Conservation (phyloP, 2,329 filamentous ascomycete genomes). For the Penicillium sp. region DNA sequence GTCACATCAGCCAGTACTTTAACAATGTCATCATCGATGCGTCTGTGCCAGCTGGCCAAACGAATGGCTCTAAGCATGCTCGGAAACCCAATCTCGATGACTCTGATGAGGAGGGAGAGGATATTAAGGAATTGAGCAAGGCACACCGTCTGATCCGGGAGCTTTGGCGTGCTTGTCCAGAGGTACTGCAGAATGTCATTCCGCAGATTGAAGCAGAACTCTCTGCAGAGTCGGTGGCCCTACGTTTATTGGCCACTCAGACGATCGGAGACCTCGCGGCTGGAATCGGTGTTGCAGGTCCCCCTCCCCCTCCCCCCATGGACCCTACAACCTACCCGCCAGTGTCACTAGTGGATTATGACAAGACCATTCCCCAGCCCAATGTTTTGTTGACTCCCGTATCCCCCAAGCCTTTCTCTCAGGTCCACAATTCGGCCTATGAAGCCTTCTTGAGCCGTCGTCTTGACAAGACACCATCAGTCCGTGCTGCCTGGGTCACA, state of each 20-base stretch:
- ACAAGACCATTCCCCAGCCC: constrained; percentile 52
- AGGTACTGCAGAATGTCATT: constrained; percentile 87
- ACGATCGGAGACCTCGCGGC: constrained; percentile 93
- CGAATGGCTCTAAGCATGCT: constrained; percentile 53
- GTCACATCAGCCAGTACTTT: constrained; percentile 93
- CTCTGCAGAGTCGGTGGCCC: constrained; percentile 80
- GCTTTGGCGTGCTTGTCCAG: constrained; percentile 87
- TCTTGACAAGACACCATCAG: constrained; percentile 79
- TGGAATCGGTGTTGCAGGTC: constrained; percentile 87
- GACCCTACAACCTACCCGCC: constrained; percentile 86
- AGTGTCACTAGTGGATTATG: constrained; percentile 45
- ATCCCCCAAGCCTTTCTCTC: constrained; percentile 85
- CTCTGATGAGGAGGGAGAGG: constrained; percentile 71
- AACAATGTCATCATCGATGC: constrained; percentile 94
- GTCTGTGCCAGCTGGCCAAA: constrained; percentile 58
- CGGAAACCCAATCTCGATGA: constrained; percentile 57
- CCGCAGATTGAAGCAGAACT: constrained; percentile 92
- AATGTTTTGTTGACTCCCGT: constrained; percentile 76
- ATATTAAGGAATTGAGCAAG: constrained; percentile 83
- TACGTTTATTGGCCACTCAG: constrained; percentile 85
- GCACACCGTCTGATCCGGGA: constrained; percentile 87
- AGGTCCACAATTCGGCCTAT: constrained; percentile 75
- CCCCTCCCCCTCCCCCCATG: constrained; percentile 68
- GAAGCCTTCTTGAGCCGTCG: constrained; percentile 79
- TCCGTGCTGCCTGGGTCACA: constrained; percentile 83